A percentile compares a stretch with the other conserved stretches of the same genome.
Evolutionary conservation across 2,329 filamentous ascomycete genomes (phyloP).

Genomic region (Ophiostoma pallidulum): DNA sequence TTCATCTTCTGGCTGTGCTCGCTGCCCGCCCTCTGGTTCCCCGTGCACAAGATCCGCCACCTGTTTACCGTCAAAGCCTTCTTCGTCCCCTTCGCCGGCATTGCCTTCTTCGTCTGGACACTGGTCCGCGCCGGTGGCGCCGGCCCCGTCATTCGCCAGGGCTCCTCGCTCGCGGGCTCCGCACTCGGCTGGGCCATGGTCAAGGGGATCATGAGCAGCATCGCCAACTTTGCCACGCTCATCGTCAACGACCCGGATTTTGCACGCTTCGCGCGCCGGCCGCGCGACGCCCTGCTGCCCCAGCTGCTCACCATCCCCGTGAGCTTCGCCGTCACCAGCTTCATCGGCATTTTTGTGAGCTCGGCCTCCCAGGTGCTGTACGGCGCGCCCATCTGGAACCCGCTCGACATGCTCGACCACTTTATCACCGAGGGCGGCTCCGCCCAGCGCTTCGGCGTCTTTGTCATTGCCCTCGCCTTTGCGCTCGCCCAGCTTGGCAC

Average conservation of each 20-base stretch:
- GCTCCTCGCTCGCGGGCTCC: constrained; percentile 10
- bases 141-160: constrained; percentile 71
- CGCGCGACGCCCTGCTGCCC: constrained; percentile 67
- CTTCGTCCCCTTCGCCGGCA: constrained; percentile 71
- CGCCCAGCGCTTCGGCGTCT: constrained; percentile 63
- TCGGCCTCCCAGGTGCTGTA: constrained; percentile 64
- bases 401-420: constrained; percentile 53
- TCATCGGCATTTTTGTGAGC: constrained; percentile 73
- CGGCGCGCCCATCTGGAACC: constrained; percentile 60
- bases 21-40: constrained; percentile 23
- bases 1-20: constrained; percentile 21
- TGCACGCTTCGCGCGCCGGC: constrained; percentile 69
- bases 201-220: constrained; percentile 76
- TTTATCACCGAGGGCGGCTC: constrained; percentile 63
- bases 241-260: constrained; percentile 82
- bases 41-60: constrained; percentile 21
- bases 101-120: constrained; percentile 83
- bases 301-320: constrained; percentile 67
- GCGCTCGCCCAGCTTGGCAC: constrained; percentile 75
- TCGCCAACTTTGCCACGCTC: constrained; percentile 83
- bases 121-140: constrained; percentile 72
- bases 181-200: constrained; percentile 71
- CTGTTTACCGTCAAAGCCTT: constrained; percentile 67
- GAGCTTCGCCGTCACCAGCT: constrained; percentile 68
- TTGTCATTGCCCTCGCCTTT: constrained; percentile 61